Evolutionary conservation across 495 filamentous ascomycete genomes (phyloP).

Genomic region (Penicillium argentinense): DNA sequence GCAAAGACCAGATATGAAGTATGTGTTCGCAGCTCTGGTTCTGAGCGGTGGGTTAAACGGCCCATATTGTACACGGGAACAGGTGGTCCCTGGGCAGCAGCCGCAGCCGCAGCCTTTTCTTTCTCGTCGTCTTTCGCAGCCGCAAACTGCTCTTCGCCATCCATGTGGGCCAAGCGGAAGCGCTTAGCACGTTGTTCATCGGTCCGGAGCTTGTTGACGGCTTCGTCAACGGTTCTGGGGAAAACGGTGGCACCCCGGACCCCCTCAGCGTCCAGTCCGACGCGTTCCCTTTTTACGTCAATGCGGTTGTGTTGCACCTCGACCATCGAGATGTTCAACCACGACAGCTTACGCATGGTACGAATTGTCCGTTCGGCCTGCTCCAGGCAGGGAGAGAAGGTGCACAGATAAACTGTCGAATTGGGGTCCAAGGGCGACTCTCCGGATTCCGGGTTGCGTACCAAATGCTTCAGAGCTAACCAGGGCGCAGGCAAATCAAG

Average conservation of each 20-base stretch:
- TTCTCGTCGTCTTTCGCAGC: conserved; percentile 2
- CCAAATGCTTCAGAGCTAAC: conserved; percentile 82
- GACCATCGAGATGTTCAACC: conserved; percentile 91
- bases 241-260: conserved; percentile 58
- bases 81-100: conserved; percentile 3
- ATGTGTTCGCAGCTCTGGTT: conserved; percentile 89
- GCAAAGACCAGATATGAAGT: conserved; percentile 96
- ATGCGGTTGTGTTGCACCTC: conserved; percentile 75
- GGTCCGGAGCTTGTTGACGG: conserved; percentile 65
- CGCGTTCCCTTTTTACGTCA: conserved; percentile 78
- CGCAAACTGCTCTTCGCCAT: conserved; percentile 9
- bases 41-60: conserved; percentile 71
- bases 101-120: background rate
- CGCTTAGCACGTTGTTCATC: conserved; percentile 65
- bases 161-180: conserved; percentile 43
- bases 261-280: conserved; percentile 62
- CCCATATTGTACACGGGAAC: conserved; percentile 58
- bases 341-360: conserved; percentile 72
- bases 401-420: conserved; percentile 72
- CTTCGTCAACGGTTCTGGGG: conserved; percentile 73
- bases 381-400: conserved; percentile 95
- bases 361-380: conserved; percentile 85
- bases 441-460: conserved; percentile 52
- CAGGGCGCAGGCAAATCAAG: conserved; percentile 93
- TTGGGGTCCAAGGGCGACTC: conserved; percentile 69